phyloP scores from a whole-genome alignment of 495 filamentous ascomycete genomes.

The Venustampulla echinocandica region DNA sequence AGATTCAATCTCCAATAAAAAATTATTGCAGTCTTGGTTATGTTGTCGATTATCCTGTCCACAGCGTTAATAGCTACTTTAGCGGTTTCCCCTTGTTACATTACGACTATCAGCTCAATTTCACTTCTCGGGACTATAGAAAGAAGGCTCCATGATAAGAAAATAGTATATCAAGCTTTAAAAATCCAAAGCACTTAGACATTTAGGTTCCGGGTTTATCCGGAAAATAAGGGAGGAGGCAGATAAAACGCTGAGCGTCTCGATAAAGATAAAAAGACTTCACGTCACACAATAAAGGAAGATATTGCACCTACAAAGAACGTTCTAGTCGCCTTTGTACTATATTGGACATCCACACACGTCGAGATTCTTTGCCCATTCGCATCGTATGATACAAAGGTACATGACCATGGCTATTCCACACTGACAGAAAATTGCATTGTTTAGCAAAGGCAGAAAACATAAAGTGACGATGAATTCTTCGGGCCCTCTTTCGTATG shows the following conservation, averaged over 20 bases:
- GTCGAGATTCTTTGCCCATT: too few species aligned
- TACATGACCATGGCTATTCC: too few species aligned
- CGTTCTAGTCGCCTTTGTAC: too few species aligned
- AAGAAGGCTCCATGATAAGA: background rate
- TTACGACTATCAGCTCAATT: background rate
- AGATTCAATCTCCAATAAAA: background rate
- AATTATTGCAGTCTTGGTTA: conserved; percentile 1
- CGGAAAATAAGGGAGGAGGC: background rate
- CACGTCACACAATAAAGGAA: too few species aligned
- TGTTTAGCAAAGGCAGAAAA: too few species aligned
- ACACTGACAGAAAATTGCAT: too few species aligned
- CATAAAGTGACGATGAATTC: too few species aligned
- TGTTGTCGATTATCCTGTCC: background rate
- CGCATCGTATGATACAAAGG: too few species aligned
- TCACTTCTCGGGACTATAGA: background rate
- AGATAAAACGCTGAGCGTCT: background rate
- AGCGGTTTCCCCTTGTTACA: background rate
- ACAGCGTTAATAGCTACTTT: background rate
- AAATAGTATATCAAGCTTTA: background rate
- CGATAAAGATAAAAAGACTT: background rate
- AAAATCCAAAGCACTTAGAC: background rate
- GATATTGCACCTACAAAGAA: too few species aligned
- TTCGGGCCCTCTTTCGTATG: too few species aligned
- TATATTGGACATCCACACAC: too few species aligned
- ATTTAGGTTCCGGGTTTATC: conserved; percentile 1